Evolutionary conservation across 1,139 yeast species (phyloP).

Genomic region (Blastobotrys petasosporus): DNA sequence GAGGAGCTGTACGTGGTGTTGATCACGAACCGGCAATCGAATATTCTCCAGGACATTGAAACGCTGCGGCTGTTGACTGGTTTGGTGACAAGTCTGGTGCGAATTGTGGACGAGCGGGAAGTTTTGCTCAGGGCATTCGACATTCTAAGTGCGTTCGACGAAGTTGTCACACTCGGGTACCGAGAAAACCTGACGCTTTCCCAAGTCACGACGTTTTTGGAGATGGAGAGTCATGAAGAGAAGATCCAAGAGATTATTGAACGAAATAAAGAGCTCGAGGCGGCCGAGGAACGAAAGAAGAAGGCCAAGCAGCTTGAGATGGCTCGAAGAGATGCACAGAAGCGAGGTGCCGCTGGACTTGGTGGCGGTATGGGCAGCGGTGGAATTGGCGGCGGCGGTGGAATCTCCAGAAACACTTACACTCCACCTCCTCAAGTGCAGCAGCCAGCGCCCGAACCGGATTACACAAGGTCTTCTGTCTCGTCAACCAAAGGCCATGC

Average conservation of each 20-base stretch:
- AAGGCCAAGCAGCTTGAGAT: constrained; percentile 87
- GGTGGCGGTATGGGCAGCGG: constrained; percentile 16
- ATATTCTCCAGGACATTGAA: constrained; percentile 90
- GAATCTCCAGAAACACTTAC: constrained; percentile 17
- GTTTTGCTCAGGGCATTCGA: constrained; percentile 82
- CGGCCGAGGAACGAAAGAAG: constrained; percentile 93
- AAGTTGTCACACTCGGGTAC: constrained; percentile 83
- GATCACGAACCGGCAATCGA: constrained; percentile 85
- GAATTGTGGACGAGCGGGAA: constrained; percentile 73
- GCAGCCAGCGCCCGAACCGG: neutral
- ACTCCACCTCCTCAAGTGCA: constrained; percentile 10
- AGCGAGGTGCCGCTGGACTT: constrained; percentile 36
- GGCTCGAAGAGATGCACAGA: constrained; percentile 69
- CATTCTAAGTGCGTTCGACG: constrained; percentile 88
- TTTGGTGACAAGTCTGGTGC: constrained; percentile 68
- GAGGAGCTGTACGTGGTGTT: constrained; percentile 90
- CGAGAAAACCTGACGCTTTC: constrained; percentile 77
- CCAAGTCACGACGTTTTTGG: constrained; percentile 85
- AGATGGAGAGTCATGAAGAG: constrained; percentile 98
- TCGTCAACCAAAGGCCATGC: constrained; percentile 9
- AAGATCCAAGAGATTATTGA: constrained; percentile 97
- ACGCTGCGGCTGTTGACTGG: constrained; percentile 83
- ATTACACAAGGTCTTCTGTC: constrained; percentile 2
- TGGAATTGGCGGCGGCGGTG: constrained; percentile 15
- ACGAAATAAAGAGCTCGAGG: constrained; percentile 93